These are phyloP conservation scores for Fusarium anthophilum DNA, from an alignment of 2,329 filamentous ascomycete genomes.

Conservation along the genomic window DNA sequence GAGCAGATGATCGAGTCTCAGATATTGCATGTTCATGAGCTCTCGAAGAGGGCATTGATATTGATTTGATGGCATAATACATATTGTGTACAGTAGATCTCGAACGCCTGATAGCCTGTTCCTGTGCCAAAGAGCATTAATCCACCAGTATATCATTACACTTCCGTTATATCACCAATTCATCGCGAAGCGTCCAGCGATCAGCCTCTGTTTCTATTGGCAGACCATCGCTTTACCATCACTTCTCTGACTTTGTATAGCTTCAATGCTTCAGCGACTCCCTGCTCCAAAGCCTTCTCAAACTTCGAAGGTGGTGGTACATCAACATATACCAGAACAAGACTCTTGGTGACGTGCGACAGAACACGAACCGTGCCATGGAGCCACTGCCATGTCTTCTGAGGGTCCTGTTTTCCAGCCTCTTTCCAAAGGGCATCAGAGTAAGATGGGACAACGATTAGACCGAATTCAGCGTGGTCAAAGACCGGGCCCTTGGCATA, in stretches of 20 bases:
- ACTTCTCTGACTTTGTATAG: conserved; percentile 83
- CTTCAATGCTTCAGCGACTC: conserved; percentile 71
- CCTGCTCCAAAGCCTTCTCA: conserved; percentile 55
- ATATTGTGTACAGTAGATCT: conserved; percentile 8
- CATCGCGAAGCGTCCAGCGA: not conserved
- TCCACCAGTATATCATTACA: conserved; percentile 8
- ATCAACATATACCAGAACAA: conserved; percentile 92
- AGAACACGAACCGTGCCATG: conserved; percentile 92
- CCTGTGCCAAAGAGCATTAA: not conserved
- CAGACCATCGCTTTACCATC: conserved; percentile 82
- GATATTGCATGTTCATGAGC: not conserved
- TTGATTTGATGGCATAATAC: conserved; percentile 5
- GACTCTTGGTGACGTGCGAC: conserved; percentile 86
- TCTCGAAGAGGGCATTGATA: not conserved
- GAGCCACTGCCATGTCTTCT: conserved; percentile 79
- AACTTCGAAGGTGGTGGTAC: conserved; percentile 74
- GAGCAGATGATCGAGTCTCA: not conserved
- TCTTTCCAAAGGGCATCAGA: conserved; percentile 76
- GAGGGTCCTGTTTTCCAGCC: conserved; percentile 59
- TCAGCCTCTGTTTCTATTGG: conserved; percentile 71
- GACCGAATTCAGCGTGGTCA: conserved; percentile 91
- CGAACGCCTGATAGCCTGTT: conserved; percentile 25
- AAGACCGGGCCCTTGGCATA: conserved; percentile 95
- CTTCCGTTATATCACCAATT: not conserved
- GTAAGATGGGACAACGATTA: conserved; percentile 87